These are phyloP conservation scores for Colletotrichum sansevieriae DNA, from an alignment of 2,329 filamentous ascomycete genomes.

Conservation along the genomic window DNA sequence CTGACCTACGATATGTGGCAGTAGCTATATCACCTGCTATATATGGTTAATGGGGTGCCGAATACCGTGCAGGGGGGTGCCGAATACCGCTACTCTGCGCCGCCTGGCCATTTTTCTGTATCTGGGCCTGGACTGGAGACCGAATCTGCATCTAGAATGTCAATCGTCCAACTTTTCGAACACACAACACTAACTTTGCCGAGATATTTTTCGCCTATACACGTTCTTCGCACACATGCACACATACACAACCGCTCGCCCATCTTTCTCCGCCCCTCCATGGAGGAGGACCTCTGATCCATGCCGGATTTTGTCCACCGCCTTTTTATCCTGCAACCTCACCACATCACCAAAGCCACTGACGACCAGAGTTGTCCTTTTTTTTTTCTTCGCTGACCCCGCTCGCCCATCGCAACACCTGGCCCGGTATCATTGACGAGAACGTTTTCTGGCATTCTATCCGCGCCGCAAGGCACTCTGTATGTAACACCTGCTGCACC, in stretches of 20 bases:
- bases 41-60: too few species aligned
- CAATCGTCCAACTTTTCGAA: too few species aligned
- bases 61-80: too few species aligned
- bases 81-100: too few species aligned
- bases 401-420: not conserved
- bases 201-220: not conserved
- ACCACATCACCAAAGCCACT: not conserved
- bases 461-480: slow-evolving; percentile 10
- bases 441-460: not conserved
- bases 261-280: not conserved
- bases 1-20: too few species aligned
- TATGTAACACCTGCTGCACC: slow-evolving; percentile 2
- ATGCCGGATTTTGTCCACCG: slow-evolving; percentile 17
- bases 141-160: too few species aligned
- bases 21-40: too few species aligned
- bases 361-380: not conserved
- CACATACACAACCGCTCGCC: not conserved
- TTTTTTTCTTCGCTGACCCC: not conserved
- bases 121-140: not conserved
- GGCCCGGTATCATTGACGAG: slow-evolving; percentile 10
- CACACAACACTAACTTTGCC: not conserved
- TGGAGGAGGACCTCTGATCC: not conserved
- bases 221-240: too few species aligned
- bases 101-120: not conserved
- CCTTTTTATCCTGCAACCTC: slow-evolving; percentile 18